Conservation (phyloP, 1,139 yeast genomes). For the Protomyces pachydermus region DNA sequence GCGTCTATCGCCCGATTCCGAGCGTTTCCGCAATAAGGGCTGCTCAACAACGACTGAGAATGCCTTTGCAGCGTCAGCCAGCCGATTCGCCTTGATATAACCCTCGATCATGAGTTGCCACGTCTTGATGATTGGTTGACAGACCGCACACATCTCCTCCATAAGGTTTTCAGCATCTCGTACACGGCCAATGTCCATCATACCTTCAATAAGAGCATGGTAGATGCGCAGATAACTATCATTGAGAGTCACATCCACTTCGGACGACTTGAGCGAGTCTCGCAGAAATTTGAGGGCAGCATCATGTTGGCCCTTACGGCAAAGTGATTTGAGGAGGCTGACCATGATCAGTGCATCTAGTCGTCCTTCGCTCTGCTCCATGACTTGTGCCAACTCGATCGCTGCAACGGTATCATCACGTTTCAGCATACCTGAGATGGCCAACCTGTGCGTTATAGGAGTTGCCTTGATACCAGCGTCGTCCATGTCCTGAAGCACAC, state of each 20-base stretch:
- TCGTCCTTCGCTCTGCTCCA: not conserved
- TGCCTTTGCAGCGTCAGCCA: not conserved
- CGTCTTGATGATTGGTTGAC: constrained; percentile 5
- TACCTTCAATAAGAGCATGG: not conserved
- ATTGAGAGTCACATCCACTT: not conserved
- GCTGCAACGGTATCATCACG: not conserved
- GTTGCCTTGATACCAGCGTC: not conserved
- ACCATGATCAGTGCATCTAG: not conserved
- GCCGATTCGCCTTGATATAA: constrained; percentile 2
- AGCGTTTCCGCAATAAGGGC: not conserved
- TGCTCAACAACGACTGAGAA: not conserved
- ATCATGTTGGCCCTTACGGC: not conserved
- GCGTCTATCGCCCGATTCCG: not conserved
- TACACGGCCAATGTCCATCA: not conserved
- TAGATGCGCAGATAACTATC: not conserved
- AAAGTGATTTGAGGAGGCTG: not conserved
- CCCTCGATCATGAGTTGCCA: constrained; percentile 13
- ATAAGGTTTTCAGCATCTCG: not conserved
- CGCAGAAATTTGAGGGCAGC: not conserved
- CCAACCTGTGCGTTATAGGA: not conserved
- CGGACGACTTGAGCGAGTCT: not conserved
- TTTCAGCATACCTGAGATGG: not conserved
- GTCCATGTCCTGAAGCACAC: not conserved
- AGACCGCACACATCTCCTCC: constrained; percentile 8
- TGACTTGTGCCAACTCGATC: not conserved